Base-by-base conservation (phyloP, 208 protist genomes). In the Trypanosomatidae sp. region DNA sequence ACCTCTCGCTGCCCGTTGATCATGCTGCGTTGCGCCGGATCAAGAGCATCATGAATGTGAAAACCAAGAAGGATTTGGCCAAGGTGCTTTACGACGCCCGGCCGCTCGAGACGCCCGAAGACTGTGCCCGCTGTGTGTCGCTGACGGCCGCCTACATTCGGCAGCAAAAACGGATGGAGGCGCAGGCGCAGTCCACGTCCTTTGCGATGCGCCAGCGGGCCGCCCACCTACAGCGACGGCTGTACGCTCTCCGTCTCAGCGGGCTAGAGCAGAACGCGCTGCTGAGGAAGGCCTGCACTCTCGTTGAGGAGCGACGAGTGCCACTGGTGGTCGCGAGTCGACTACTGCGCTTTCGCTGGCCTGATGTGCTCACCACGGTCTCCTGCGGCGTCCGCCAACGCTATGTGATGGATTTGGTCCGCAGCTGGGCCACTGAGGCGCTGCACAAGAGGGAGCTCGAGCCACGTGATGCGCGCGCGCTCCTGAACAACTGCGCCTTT, bases 341-440 rank as follows among this genome's bases (percentile, higher is more conserved):
- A 0, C 78, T 94, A 1, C 68, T 94, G 56, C 69, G 74, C 8
- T 70, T 66, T n/a, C 81, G 71, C 36, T 94, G 90, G 90, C 79
- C 87, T 1, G 50, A 53, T 2, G 52, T 33, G 19, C 65, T 92
- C 66, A 71, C 72, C 73, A n/a, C 17, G 19, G 68, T 81, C 55
- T 47, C 71, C 46, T 19, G 69, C 9, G 73, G 79, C 8, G 66
- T 28, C 17, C 72, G 68, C 17, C 83, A 91, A 62, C 71, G 67
- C 17, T 91, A 88, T 67, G n/a, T 92, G 5, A 53, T 47, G 7
- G 62, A 81, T 25, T 73, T 71, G 44, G 15, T 90, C 19, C 66
- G 41, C 12, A 80, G 71, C 36, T 94, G 90, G 90, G 69, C 85
- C n/a, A 46, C 82, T 13, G 81, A 83, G 22, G 69, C 69, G 33